Percentiles rank a stretch among this genome's conserved stretches.
Evolutionary conservation across 805 yeast genomes (phyloP).

Genomic region (Pichia exigua): DNA sequence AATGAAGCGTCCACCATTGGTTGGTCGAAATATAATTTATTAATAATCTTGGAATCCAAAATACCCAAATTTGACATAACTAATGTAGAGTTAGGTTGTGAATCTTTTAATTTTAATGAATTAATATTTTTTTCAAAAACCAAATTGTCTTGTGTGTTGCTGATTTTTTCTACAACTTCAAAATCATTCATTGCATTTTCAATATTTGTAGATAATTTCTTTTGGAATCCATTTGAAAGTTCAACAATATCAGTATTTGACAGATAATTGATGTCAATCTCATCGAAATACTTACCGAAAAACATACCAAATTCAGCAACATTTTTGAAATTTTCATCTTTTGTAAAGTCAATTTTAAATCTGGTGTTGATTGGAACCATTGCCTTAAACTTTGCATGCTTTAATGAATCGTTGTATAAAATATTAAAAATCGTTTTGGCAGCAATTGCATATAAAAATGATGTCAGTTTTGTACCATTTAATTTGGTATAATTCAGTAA

Average conservation of each 20-base stretch:
- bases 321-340: background rate
- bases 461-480: slow-evolving; percentile 7
- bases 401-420: background rate
- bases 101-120: slow-evolving; percentile 1
- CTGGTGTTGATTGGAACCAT: slow-evolving; percentile 10
- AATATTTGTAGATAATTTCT: background rate
- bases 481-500: background rate
- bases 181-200: background rate
- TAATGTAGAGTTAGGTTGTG: slow-evolving; percentile 4
- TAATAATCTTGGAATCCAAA: background rate
- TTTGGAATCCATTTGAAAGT: slow-evolving; percentile 5
- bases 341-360: background rate
- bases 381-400: background rate
- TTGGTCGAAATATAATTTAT: slow-evolving; percentile 11
- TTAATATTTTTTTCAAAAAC: background rate
- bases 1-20: slow-evolving; percentile 12
- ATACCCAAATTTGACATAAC: slow-evolving; percentile 12
- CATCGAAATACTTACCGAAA: slow-evolving; percentile 6
- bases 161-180: slow-evolving; percentile 2
- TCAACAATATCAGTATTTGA: background rate
- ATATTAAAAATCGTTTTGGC: slow-evolving; percentile 1
- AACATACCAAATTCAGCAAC: slow-evolving; percentile 6
- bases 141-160: background rate
- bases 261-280: background rate
- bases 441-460: slow-evolving; percentile 6